Base-by-base conservation (phyloP, 495 filamentous ascomycete genomes). In the Penicillium coffeae region DNA sequence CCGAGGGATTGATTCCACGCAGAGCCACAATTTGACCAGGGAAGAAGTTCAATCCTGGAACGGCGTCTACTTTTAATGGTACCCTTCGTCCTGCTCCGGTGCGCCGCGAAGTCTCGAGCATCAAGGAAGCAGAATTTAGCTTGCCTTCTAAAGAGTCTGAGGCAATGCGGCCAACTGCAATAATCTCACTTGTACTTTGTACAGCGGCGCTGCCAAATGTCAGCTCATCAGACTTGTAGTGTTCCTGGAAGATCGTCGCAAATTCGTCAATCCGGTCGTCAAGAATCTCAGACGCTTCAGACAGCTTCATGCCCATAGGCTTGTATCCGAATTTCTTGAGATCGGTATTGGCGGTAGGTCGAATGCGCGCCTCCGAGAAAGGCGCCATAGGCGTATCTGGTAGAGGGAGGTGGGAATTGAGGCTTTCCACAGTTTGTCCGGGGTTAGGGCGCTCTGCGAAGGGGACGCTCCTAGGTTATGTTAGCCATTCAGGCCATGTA, bases 231-330 rank as follows among this genome's bases (percentile, higher is more conserved):
- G 95, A 77, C 14, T 81, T 71, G 64, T 93, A 78, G 57, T 90
- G 75, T 19, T 81, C 79, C 70, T 87, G 81, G n/a, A 95, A 77
- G 2, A 88, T 62, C 3, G 62, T 60, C 52, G 79, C 74, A 53
- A 96, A 95, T 22, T 88, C 89, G 47, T 98, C 93, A 65, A 98
- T 96, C 36, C 92, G 82, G 63, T 96, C 91, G 62, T 98, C 93
- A 5, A 95, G 75, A 43, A 95, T 87, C 66, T 96, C 91, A 2
- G 90, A 91, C 2, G 89, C 83, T 57, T 96, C 91, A 3, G 89
- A 89, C 10, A 91, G 77, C 54, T 93, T 94, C 89, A 95, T 95
- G 21, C 89, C 87, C 71, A 96, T 86, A 0, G 89, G 85, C 55
- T 90, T 90, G 65, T 96, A 98, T 8, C 80, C 82, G 43, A 96